Evolutionary conservation across 768 basidiomycete genomes (phyloP), one percentile per base, ranked within the genome.

Genomic region (Tremella mesenterica): DNA sequence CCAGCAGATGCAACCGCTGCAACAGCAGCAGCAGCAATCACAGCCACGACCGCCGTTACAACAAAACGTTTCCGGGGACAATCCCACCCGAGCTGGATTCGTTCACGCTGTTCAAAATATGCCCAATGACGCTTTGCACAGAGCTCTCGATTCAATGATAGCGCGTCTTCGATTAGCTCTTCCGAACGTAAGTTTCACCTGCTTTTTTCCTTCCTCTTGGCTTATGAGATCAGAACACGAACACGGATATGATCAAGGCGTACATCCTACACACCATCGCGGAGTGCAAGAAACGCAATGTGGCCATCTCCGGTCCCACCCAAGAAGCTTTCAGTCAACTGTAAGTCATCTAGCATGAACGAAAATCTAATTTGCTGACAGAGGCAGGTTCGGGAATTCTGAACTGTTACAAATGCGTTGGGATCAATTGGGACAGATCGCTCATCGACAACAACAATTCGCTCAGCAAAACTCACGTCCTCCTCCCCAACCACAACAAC

Each of bases 1-100:
- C 25, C 47, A 31, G 30, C 52, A 54, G 18, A 33, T 30, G 28
- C 52, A 52, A 28, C 48, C 52, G 49, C 23, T 59, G 50, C 60
- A 59, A 54, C 58, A 59, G 26, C 48, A 54, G 18, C 56, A 54
- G 41, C 44, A 49, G 33, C 56, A 49, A 33, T n/a, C 44, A 12
- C 44, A 30, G 30, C 56, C 44, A 29, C 45, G 4, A 23, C 29
- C 16, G 48, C 27, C 25, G 48, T 1, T 30, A 4, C 13, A n/a
- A 27, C 41, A 28, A 14, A 14, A 41, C 16, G 4, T 41, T 47
- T 25, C 16, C 46, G 10, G 14, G 21, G 9, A 47, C 10, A n/a
- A 30, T 14, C 23, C n/a, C n/a, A n/a, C n/a, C n/a, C n/a, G n/a
- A n/a, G n/a, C n/a, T n/a, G n/a, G n/a, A n/a, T n/a, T n/a, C n/a